phyloP scores from a whole-genome alignment of 108 stramenopile genomes.

The Ochromonas danica region DNA sequence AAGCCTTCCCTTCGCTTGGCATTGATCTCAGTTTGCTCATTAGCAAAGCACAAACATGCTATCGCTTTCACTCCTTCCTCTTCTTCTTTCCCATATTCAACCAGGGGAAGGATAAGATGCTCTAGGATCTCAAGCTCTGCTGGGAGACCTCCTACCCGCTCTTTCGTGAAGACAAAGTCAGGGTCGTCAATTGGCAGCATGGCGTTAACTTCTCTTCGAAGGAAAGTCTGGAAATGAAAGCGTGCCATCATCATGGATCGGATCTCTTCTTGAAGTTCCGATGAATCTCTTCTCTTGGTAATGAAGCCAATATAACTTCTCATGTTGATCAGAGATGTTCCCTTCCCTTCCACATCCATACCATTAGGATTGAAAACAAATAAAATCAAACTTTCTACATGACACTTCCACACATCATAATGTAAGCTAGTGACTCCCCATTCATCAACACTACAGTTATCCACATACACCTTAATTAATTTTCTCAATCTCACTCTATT shows the following conservation, averaged over 20 bases:
- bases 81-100: not conserved
- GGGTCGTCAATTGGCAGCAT: too few relatives aligned
- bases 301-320: not conserved
- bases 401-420: conserved; percentile 41
- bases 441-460: conserved; percentile 32
- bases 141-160: not conserved
- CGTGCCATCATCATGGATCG: too few relatives aligned
- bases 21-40: not conserved
- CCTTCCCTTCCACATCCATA: not conserved
- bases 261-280: too few relatives aligned
- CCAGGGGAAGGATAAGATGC: not conserved
- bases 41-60: not conserved
- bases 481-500: too few relatives aligned
- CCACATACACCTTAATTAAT: conserved; percentile 8
- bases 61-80: not conserved
- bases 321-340: not conserved
- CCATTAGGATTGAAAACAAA: conserved; percentile 29
- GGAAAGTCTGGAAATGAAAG: too few relatives aligned
- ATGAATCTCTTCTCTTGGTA: too few relatives aligned
- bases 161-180: too few relatives aligned
- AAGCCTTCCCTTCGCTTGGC: not conserved
- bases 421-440: conserved; percentile 35
- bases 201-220: too few relatives aligned
- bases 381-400: conserved; percentile 35
- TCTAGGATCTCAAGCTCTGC: not conserved